Base-by-base conservation (phyloP, 228 moss, liverwort and hornwort genomes). In the Sphagnum fallax region DNA sequence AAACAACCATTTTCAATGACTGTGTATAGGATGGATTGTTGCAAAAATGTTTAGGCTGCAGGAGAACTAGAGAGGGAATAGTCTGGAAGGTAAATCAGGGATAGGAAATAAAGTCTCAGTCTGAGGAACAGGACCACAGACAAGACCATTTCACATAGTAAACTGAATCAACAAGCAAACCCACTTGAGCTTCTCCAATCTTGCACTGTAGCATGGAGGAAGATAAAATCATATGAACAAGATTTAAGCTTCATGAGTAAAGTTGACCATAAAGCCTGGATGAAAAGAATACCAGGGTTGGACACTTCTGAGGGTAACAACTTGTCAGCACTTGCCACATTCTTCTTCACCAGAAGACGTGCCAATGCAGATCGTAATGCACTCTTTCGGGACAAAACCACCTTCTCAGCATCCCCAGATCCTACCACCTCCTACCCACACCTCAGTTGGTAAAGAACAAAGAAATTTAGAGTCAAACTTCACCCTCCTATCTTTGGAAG, bases 311-410 rank as follows among this genome's bases (percentile, higher is more conserved):
- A 63, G 60, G 83, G 87, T 70, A 98, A 71, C 67, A 98, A 78
- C 66, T 91, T 84, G 68, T 93, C 93, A 9, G 93, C 83, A 65
- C 82, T 85, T 11, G 83, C 81, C 61, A 84, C 97, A 50, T 93
- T 90, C 67, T 84, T 87, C 81, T 89, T 93, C 53, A 98, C 88
- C 72, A 98, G 66, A 67, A 98, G 87, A 15, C 93, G 88, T 70
- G 91, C 90, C 63, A 98, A 77, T 63, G 90, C 93, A 81, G 88
- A 80, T 75, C 88, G 91, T 78, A 98, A 73, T 49, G 90, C 84
- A 75, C 80, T 89, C 67, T 91, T 93, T 49, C 90, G 82, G 53
- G 87, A 79, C 62, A 93, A 75, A 47, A 98, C 87, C 67, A 83
- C 81, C 77, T 67, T 89, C 81, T 98, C 97, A 76, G 90, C 79